Base-by-base conservation (phyloP, 2,329 filamentous ascomycete species). In the Cladosporium cucumerinum region DNA sequence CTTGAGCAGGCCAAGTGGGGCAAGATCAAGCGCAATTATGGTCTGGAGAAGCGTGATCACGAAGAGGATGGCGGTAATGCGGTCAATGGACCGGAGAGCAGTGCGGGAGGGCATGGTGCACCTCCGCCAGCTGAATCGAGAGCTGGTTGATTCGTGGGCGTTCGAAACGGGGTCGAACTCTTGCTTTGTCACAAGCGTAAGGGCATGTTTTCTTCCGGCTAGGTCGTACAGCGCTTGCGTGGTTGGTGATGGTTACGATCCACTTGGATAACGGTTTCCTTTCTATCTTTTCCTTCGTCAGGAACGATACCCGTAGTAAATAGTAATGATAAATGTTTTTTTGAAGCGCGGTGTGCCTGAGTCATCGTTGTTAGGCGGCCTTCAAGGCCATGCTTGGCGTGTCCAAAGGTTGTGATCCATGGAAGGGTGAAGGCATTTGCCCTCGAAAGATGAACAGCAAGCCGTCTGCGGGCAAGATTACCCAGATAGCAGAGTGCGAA, bases 1-100 rank as follows among this genome's bases (percentile, higher is more conserved):
- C 65, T 65, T 25, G 69, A 72, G 39, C 68, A 69, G 54, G 64
- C 67, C 12, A 66, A 67, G 28, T 65, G 57, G 57, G 30, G 49
- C 25, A 65, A 65, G 36, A n/a, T 65, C 16, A 65, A 65, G 63
- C 63, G 63, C 26, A 30, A 65, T 21, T 65, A 65, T 49, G 63
- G 63, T 18, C 21, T 55, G 23, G 28, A 61, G 12, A 39, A 23
- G 30, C 46, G 57, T 28, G 48, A 48, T 25, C 10, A 18, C 43
- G 57, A 25, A 5, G 57, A 43, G 1, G 6, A 39, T 10, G 46
- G 32, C 36, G 59, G 16, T 52, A 23, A 43, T 18, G 26, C 54
- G 5, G 32, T 23, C 12, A 43, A 39, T 64, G 54, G 54, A 7
- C 28, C 39, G n/a, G 62, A 59, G 54, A 46, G 55, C 30, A 64